These are phyloP conservation scores for Cantharellus anzutake DNA, from an alignment of 768 basidiomycete species.

Conservation along the genomic window DNA sequence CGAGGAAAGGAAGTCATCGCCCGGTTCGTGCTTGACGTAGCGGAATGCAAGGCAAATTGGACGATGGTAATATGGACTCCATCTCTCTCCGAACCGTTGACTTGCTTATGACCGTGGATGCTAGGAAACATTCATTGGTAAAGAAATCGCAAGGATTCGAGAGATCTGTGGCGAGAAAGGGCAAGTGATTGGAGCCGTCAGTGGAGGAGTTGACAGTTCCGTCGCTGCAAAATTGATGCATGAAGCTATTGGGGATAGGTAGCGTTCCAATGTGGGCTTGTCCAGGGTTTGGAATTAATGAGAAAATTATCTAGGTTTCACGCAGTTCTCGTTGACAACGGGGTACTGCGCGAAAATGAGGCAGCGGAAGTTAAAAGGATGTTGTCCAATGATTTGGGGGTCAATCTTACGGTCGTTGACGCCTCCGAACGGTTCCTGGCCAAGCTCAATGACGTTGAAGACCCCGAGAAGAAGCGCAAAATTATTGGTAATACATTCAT, in stretches of 20 bases:
- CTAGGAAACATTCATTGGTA: slow-evolving; percentile 92
- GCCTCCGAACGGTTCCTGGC: slow-evolving; percentile 86
- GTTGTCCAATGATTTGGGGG: slow-evolving; percentile 83
- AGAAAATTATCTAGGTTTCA: slow-evolving; percentile 49
- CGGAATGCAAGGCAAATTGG: slow-evolving; percentile 67
- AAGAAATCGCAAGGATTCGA: slow-evolving; percentile 84
- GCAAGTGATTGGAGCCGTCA: slow-evolving; percentile 94
- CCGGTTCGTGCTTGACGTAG: slow-evolving; percentile 68
- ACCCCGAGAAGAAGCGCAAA: slow-evolving; percentile 92
- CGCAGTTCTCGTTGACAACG: slow-evolving; percentile 99
- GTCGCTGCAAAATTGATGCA: slow-evolving; percentile 99
- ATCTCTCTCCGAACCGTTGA: not conserved
- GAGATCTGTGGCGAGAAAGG: slow-evolving; percentile 88
- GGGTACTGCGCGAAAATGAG: slow-evolving; percentile 84
- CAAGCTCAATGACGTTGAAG: slow-evolving; percentile 77
- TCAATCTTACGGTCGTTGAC: slow-evolving; percentile 91
- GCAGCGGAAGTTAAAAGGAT: slow-evolving; percentile 80
- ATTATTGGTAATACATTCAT: slow-evolving; percentile 99
- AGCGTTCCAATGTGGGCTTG: slow-evolving; percentile 9
- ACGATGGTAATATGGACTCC: slow-evolving; percentile 50
- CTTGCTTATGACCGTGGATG: not conserved
- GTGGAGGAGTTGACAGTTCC: slow-evolving; percentile 93
- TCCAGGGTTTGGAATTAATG: not conserved
- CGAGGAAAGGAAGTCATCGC: slow-evolving; percentile 79
- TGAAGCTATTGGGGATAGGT: slow-evolving; percentile 96